phyloP scores from a whole-genome alignment of 805 yeast species.

The Ascoidea asiatica region DNA sequence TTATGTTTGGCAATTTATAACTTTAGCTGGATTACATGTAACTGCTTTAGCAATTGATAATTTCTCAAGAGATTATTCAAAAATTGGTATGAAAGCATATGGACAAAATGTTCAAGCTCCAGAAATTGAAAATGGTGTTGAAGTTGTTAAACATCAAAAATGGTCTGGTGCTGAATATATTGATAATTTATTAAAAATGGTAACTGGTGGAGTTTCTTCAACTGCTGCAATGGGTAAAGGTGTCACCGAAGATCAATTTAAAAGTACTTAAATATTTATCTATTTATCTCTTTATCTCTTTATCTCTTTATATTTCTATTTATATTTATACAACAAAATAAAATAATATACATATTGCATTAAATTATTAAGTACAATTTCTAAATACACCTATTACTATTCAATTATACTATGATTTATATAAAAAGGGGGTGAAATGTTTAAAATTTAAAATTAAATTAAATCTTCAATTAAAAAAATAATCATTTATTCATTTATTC shows the following conservation, averaged over 20 bases:
- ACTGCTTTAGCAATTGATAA: constrained; percentile 84
- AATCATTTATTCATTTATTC: no score
- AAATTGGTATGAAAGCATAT: constrained; percentile 90
- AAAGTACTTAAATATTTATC: constrained; percentile 20
- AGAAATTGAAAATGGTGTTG: constrained; percentile 82
- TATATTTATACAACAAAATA: no score
- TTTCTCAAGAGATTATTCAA: constrained; percentile 66
- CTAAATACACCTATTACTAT: no score
- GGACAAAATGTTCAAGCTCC: constrained; percentile 77
- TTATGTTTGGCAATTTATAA: constrained; percentile 95
- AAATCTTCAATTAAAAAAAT: no score
- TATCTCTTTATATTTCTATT: no score
- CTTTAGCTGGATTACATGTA: constrained; percentile 93
- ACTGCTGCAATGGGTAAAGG: constrained; percentile 99
- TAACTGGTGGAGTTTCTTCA: constrained; percentile 86
- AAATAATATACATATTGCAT: no score
- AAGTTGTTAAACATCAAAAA: constrained; percentile 94
- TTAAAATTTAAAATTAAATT: no score
- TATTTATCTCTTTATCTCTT: no score
- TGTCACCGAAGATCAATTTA: constrained; percentile 95
- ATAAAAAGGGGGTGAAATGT: no score
- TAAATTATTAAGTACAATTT: no score
- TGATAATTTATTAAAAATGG: constrained; percentile 78
- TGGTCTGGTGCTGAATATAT: constrained; percentile 99
- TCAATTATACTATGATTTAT: no score